Base-by-base conservation (phyloP, 768 basidiomycete species). In the Lactarius akahatsu region DNA sequence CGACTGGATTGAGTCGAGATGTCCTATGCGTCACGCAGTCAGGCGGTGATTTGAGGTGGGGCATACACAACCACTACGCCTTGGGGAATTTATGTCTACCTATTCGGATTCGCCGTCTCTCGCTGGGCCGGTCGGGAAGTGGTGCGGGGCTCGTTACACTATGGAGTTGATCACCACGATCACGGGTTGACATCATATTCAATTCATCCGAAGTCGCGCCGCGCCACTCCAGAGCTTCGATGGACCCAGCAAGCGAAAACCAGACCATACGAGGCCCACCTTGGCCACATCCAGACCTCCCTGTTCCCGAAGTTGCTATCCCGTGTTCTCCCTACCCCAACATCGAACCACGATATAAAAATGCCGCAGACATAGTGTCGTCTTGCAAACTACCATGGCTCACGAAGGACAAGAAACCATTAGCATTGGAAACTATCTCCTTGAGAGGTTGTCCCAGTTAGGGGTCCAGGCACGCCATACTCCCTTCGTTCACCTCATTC, bases 381-480 rank as follows among this genome's bases (percentile, higher is more conserved):
- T 30, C 50, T 62, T 50, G 7, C 28, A 40, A 28, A 40, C 45
- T 15, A 30, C 26, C 9, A 67, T 67, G 66, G 52, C 66, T 55
- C 32, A 59, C 34, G n/a, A 63, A 67, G 40, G 8, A 56, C 62
- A 67, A 63, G 69, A 69, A 9, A 67, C n/a, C 18, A 82, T 88
- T 62, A 78, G 78, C 45, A 72, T 91, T 52, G 83, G 85, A 4
- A 75, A 83, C 41, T 91, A 91, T 69, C 79, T 91, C 56, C 79
- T 91, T 34, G 75, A 84, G 26, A 79, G 89, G 61, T 77, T 90
- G 45, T 82, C 80, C 1, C 88, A 91, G 71, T 79, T 91, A 36
- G 83, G 82, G 23, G 86, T 90, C 62, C 83, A 80, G 64, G 89
- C 87, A 74, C 30, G 65, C 56, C 26, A 80, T 66, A 23, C 45